Conservation (phyloP, 2,329 filamentous ascomycete species). For the Claviceps pazoutovae region DNA sequence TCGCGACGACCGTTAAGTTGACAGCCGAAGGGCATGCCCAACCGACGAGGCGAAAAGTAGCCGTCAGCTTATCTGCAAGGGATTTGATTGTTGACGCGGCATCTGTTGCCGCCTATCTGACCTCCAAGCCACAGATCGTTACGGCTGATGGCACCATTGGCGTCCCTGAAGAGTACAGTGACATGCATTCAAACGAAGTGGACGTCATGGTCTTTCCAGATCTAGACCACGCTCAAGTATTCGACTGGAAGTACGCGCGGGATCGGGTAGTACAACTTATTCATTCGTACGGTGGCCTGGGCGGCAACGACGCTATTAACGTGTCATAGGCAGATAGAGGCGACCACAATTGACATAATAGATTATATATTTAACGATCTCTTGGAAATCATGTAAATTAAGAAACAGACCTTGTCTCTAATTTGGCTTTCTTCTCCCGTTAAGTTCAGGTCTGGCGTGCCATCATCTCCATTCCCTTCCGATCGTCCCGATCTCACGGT, state of each 20-base stretch:
- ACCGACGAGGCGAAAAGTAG: constrained; percentile 24
- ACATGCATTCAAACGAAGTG: constrained; percentile 17
- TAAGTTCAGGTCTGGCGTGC: constrained; percentile 2
- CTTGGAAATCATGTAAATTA: too few species aligned
- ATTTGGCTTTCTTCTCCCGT: too few species aligned
- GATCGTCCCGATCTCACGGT: constrained; percentile 12
- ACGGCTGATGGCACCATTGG: constrained; percentile 7
- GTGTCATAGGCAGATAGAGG: too few species aligned
- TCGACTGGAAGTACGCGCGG: constrained; percentile 24
- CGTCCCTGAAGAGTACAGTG: constrained; percentile 8
- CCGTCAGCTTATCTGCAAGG: constrained; percentile 42
- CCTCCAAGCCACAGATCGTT: constrained; percentile 3
- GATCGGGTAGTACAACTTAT: constrained; percentile 18
- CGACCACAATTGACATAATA: too few species aligned
- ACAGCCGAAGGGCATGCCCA: not conserved
- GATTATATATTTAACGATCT: too few species aligned
- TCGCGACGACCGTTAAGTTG: constrained; percentile 8
- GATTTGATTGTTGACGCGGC: constrained; percentile 53
- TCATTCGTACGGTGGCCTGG: constrained; percentile 11
- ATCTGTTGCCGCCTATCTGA: constrained; percentile 43
- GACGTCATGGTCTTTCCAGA: constrained; percentile 47
- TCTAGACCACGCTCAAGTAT: constrained; percentile 51
- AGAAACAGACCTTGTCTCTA: too few species aligned
- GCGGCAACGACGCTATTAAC: not conserved
- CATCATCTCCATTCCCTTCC: constrained; percentile 43